Conservation (phyloP, 78 protist species). For the Dictyostelium brefeldianum region DNA sequence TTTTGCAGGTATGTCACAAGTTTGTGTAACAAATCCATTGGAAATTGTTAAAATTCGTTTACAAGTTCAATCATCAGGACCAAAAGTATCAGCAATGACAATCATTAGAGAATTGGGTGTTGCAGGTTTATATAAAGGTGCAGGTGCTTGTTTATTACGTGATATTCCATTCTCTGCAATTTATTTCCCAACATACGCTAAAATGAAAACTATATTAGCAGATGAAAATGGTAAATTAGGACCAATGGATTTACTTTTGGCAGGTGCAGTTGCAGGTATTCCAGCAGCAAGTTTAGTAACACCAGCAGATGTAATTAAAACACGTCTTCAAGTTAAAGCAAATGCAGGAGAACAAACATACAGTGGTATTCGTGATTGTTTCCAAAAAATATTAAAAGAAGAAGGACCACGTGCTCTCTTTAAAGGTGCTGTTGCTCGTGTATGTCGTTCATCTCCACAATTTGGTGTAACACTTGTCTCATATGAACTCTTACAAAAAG, state of each 20-base stretch:
- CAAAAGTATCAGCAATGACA: conserved; percentile 39
- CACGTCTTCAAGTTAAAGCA: conserved; percentile 90
- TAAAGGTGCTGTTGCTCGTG: conserved; percentile 87
- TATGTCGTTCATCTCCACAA: conserved; percentile 87
- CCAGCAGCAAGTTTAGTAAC: conserved; percentile 87
- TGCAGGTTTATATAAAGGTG: conserved; percentile 90
- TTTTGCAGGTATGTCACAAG: conserved; percentile 90
- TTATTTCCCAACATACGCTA: conserved; percentile 90
- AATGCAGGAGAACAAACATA: conserved; percentile 86
- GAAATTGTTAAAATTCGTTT: conserved; percentile 93
- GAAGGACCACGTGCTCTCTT: conserved; percentile 89
- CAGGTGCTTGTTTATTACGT: conserved; percentile 87
- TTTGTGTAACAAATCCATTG: conserved; percentile 90
- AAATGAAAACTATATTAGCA: conserved; percentile 80
- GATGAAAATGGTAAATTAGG: conserved; percentile 76
- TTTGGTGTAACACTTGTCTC: conserved; percentile 90
- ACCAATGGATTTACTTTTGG: conserved; percentile 69
- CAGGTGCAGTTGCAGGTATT: conserved; percentile 90
- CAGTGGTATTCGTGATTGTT: conserved; percentile 86
- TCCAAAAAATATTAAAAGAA: conserved; percentile 57
- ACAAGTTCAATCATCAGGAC: conserved; percentile 76
- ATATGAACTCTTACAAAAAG: conserved; percentile 83
- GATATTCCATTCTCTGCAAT: conserved; percentile 93
- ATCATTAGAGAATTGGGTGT: conserved; percentile 83
- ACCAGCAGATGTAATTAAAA: conserved; percentile 92